A percentile compares a stretch with the other conserved stretches of the same genome.
Evolutionary conservation across 1,284 basidiomycete genomes (phyloP).

Genomic region (Baeospora myosura): DNA sequence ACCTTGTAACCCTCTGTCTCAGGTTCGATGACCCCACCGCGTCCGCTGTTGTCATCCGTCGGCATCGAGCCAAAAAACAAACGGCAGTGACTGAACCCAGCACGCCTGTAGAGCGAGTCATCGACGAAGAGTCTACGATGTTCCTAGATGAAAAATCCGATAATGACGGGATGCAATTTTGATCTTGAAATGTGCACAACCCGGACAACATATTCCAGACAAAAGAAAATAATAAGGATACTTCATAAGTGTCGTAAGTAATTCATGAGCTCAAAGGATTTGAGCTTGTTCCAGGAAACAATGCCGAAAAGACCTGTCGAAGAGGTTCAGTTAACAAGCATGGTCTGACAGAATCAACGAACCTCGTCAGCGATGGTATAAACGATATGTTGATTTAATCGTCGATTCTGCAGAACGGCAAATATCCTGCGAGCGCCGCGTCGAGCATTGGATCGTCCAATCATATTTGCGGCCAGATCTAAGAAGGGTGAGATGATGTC

Average conservation of each 20-base stretch:
- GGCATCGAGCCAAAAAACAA: conserved; percentile 23
- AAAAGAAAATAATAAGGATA: conserved; percentile 1
- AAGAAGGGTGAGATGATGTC: conserved; percentile 3
- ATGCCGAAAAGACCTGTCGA: conserved; percentile 46
- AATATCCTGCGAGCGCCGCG: conserved; percentile 88
- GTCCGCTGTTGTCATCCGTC: conserved; percentile 37
- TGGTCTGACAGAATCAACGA: conserved; percentile 13
- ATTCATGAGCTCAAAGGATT: conserved; percentile 8
- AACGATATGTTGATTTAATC: conserved; percentile 87
- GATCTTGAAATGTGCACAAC: too few species aligned
- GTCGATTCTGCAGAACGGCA: conserved; percentile 84
- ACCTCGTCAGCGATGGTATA: conserved; percentile 88
- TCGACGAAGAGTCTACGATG: not conserved
- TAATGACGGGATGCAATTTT: not conserved
- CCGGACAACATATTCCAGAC: not conserved
- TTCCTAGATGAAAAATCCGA: not conserved
- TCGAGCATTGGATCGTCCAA: conserved; percentile 88
- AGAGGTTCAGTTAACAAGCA: not conserved
- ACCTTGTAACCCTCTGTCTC: conserved; percentile 5
- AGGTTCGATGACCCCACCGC: conserved; percentile 68
- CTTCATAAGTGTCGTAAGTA: not conserved
- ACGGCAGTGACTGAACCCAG: conserved; percentile 13
- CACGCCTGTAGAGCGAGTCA: not conserved
- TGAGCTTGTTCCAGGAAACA: conserved; percentile 48
- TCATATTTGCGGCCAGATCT: conserved; percentile 95